Percentiles rank a stretch among this genome's conserved stretches.
These are phyloP conservation scores for Kregervanrija fluxuum DNA, from an alignment of 805 yeast genomes.

Conservation along the genomic window DNA sequence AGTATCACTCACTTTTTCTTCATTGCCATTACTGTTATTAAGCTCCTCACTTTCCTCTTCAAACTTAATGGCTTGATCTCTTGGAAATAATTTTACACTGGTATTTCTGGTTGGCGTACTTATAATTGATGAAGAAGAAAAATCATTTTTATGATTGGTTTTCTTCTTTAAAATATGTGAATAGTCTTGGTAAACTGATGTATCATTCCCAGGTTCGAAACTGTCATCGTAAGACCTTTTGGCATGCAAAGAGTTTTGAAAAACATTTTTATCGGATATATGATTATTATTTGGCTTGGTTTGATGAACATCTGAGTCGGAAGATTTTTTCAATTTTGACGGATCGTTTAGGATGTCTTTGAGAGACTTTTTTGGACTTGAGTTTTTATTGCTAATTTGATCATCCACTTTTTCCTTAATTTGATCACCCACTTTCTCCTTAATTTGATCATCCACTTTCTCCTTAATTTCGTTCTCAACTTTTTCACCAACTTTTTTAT, in stretches of 20 bases:
- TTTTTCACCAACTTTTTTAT: background rate
- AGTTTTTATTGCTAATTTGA: background rate
- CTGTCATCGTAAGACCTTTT: conserved; percentile 12
- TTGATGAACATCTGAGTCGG: background rate
- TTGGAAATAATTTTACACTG: conserved; percentile 1
- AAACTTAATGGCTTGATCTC: conserved; percentile 7
- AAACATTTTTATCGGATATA: background rate
- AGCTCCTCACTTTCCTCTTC: background rate
- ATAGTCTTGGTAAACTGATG: conserved; percentile 17
- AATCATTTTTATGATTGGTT: conserved; percentile 18
- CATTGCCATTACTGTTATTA: no score
- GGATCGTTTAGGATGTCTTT: background rate
- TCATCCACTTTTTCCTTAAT: background rate
- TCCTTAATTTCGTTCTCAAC: background rate
- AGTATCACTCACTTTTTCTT: no score
- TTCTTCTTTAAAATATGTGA: conserved; percentile 16
- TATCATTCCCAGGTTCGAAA: conserved; percentile 6
- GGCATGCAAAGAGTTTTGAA: conserved; percentile 8
- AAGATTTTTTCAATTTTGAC: background rate
- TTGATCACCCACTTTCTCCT: background rate
- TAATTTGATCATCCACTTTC: no score
- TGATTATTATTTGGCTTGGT: background rate
- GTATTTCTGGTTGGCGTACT: background rate
- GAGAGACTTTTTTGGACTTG: background rate
- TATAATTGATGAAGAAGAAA: conserved; percentile 12